A percentile compares a stretch with the other conserved stretches of the same genome.
These are phyloP conservation scores for Camellia granthamiana DNA, from an alignment of 148 eudicot species.

Conservation along the genomic window DNA sequence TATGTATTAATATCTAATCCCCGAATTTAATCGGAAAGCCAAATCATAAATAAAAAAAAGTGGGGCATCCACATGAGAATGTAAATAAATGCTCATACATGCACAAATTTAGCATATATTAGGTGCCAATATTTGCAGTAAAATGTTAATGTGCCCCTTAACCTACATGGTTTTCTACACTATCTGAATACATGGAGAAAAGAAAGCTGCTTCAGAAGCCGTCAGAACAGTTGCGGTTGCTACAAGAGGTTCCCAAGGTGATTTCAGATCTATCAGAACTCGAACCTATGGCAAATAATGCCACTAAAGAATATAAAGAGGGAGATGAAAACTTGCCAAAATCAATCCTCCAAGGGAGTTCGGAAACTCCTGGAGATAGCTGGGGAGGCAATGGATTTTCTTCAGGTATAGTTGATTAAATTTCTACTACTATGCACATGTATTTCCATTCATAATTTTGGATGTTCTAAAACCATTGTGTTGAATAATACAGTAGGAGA, in stretches of 20 bases:
- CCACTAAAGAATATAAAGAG: constrained; percentile 5
- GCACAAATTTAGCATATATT: not conserved
- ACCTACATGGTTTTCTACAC: constrained; percentile 31
- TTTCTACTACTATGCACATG: not conserved
- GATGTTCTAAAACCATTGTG: not conserved
- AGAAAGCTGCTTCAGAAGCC: constrained; percentile 39
- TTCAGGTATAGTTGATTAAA: constrained; percentile 10
- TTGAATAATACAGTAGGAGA: not conserved
- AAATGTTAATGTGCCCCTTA: constrained; percentile 35
- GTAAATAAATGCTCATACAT: not conserved
- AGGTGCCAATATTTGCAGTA: not conserved
- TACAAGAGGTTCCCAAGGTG: constrained; percentile 46
- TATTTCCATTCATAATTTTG: not conserved
- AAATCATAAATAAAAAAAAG: too few relatives aligned
- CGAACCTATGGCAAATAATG: constrained; percentile 24
- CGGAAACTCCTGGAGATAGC: not conserved
- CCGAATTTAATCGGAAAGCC: too few relatives aligned
- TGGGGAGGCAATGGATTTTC: constrained; percentile 15
- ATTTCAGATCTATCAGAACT: constrained; percentile 40
- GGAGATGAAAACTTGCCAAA: constrained; percentile 1
- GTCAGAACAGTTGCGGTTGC: constrained; percentile 45
- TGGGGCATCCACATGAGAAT: not conserved
- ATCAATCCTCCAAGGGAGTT: constrained; percentile 5
- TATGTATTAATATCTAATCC: too few relatives aligned
- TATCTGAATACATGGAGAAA: constrained; percentile 37